Evolutionary conservation across 192 early-diverging fungal species (phyloP).

Genomic region (Phlyctochytrium planicorne): DNA sequence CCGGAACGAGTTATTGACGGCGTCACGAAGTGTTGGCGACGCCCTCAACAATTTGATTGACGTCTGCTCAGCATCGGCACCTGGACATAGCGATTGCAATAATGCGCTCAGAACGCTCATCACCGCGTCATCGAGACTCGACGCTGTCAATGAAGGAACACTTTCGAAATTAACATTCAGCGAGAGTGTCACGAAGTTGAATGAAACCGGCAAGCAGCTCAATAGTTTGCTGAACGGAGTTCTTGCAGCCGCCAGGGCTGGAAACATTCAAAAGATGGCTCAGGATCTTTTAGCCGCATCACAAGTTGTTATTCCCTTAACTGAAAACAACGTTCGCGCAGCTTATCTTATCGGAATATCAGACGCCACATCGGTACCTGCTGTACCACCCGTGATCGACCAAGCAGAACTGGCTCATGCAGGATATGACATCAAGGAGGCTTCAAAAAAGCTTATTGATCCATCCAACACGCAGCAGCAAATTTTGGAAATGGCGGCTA

Average conservation of each 20-base stretch:
- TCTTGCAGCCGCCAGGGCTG: conserved; percentile 7
- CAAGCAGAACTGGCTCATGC: conserved; percentile 25
- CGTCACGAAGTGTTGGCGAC: conserved; percentile 37
- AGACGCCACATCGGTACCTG: conserved; percentile 42
- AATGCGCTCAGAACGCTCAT: conserved; percentile 37
- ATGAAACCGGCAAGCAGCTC: conserved; percentile 25
- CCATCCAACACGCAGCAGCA: conserved; percentile 31
- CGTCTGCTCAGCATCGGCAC: conserved; percentile 40
- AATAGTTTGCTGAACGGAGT: conserved; percentile 15
- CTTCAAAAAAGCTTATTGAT: conserved; percentile 39
- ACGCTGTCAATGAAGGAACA: conserved; percentile 35
- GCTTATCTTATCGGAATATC: conserved; percentile 48
- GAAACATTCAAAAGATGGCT: conserved; percentile 32
- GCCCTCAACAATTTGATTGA: conserved; percentile 38
- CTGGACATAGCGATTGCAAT: conserved; percentile 53
- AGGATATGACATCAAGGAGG: conserved; percentile 37
- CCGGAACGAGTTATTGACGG: conserved; percentile 31
- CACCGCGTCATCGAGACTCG: conserved; percentile 21
- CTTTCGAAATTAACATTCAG: conserved; percentile 29
- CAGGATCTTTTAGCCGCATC: conserved; percentile 29
- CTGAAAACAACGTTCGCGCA: conserved; percentile 39
- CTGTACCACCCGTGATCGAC: conserved; percentile 37
- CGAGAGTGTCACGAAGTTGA: conserved; percentile 30
- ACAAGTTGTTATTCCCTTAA: conserved; percentile 28
- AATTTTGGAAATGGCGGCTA: conserved; percentile 41